Base-by-base conservation (phyloP, 192 early-diverging fungal genomes). In the Phycomyces nitens region DNA sequence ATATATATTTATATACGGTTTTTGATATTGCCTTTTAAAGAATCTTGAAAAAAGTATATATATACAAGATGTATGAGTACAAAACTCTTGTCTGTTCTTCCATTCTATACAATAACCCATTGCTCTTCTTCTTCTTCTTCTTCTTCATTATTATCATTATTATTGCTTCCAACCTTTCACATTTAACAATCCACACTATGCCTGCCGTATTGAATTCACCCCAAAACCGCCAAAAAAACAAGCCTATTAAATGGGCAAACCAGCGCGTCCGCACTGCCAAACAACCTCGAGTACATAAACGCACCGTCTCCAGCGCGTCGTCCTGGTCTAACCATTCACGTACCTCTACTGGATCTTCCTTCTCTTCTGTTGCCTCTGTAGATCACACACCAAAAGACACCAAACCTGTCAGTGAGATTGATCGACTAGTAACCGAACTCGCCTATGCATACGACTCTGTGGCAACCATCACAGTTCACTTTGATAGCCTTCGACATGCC, bases 381-480 rank as follows among this genome's bases (percentile, higher is more conserved):
- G 18, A 47, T 47, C 44, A 3, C 44, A 47, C 41, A 47, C 44
- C 4, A 47, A 14, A 11, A 47, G 15, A 14, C 18, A 47, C 44
- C 44, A 10, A 18, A 18, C 60, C 60, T n/a, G 16, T 29, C 23
- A 49, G 21, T 53, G 65, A 73, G 38, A 58, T 64, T 9, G 66
- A 64, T 24, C 61, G 56, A 14, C 26, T 74, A 20, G 67, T 69
- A 22, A 56, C 47, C 12, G 72, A 74, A 29, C 42, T 74, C 1
- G 62, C 58, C 14, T 74, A 69, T 56, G 58, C 72, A 11, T 56
- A 54, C 24, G 72, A 74, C 41, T 53, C 58, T 1, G 7, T 74
- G 9, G 67, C 67, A 23, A 74, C 72, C 18, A 69, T 74, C 51
- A 49, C 56, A 23, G 72, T 74, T 39, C 65, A 68, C 52, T 66